phyloP scores from a whole-genome alignment of 1,139 yeast genomes.

The Candida sp. region DNA sequence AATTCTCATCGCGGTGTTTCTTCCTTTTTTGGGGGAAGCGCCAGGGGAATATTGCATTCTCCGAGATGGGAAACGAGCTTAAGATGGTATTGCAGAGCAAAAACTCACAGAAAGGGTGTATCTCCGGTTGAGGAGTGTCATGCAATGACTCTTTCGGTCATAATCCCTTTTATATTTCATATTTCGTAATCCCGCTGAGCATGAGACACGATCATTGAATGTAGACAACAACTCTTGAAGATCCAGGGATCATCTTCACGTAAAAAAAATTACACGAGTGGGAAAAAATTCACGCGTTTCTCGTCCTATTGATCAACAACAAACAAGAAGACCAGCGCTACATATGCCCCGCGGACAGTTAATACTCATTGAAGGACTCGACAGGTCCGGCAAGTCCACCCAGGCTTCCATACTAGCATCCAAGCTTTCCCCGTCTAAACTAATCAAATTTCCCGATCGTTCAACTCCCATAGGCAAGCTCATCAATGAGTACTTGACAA shows the following conservation, averaged over 20 bases:
- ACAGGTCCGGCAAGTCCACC: conserved; percentile 94
- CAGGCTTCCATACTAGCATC: conserved; percentile 62
- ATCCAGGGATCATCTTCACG: no score
- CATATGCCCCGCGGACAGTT: conserved; percentile 62
- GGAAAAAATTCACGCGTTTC: not conserved
- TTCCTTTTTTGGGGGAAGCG: not conserved
- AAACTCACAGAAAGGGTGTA: conserved; percentile 36
- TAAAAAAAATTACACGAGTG: not conserved
- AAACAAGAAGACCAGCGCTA: not conserved
- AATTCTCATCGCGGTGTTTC: conserved; percentile 5
- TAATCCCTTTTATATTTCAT: conserved; percentile 41
- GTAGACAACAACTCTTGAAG: no score
- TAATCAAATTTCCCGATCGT: conserved; percentile 87
- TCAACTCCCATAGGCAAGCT: conserved; percentile 80
- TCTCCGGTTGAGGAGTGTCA: conserved; percentile 50
- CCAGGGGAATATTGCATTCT: conserved; percentile 12
- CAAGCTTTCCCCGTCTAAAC: conserved; percentile 41
- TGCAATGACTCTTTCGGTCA: conserved; percentile 50
- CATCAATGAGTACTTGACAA: conserved; percentile 74
- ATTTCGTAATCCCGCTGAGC: not conserved
- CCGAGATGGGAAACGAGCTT: conserved; percentile 8
- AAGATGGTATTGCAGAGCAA: conserved; percentile 29
- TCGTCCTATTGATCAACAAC: not conserved
- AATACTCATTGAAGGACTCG: conserved; percentile 90
- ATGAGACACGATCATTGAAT: not conserved